Conservation (phyloP, 1,284 basidiomycete genomes). For the Tilletia caries region DNA sequence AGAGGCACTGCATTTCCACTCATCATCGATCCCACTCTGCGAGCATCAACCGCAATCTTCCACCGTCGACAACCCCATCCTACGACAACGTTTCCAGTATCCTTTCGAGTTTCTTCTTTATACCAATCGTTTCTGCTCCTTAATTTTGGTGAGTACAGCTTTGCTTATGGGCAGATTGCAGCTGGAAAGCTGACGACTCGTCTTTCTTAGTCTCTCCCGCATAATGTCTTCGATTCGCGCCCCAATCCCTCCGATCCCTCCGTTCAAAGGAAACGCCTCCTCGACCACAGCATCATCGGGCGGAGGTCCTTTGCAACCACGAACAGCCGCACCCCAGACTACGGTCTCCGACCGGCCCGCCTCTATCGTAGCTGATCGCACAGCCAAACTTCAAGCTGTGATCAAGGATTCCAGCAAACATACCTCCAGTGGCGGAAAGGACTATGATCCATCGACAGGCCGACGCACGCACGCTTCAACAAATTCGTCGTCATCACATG, state of each 20-base stretch:
- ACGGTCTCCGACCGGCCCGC: neutral
- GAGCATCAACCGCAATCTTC: too few species aligned
- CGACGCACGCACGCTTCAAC: neutral
- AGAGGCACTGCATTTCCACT: too few species aligned
- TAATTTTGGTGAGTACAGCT: neutral
- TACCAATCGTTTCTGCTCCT: neutral
- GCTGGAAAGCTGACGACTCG: neutral
- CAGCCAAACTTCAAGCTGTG: conserved; percentile 10
- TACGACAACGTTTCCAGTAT: too few species aligned
- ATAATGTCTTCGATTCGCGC: conserved; percentile 10
- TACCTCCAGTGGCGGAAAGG: neutral
- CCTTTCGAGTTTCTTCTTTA: neutral
- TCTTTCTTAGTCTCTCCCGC: neutral
- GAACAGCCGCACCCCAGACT: neutral
- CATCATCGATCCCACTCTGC: too few species aligned
- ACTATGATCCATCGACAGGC: conserved; percentile 11
- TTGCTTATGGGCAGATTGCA: neutral
- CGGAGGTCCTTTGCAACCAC: conserved; percentile 4
- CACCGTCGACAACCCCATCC: too few species aligned
- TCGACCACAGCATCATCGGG: neutral
- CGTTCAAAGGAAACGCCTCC: neutral
- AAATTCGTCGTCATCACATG: neutral
- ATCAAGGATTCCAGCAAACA: conserved; percentile 14
- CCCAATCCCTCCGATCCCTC: conserved; percentile 6
- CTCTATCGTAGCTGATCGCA: conserved; percentile 1